Percentiles rank a stretch among this genome's conserved stretches.
These are phyloP conservation scores for Bipolaris bicolor DNA, from an alignment of 2,329 filamentous ascomycete genomes.

Conservation along the genomic window DNA sequence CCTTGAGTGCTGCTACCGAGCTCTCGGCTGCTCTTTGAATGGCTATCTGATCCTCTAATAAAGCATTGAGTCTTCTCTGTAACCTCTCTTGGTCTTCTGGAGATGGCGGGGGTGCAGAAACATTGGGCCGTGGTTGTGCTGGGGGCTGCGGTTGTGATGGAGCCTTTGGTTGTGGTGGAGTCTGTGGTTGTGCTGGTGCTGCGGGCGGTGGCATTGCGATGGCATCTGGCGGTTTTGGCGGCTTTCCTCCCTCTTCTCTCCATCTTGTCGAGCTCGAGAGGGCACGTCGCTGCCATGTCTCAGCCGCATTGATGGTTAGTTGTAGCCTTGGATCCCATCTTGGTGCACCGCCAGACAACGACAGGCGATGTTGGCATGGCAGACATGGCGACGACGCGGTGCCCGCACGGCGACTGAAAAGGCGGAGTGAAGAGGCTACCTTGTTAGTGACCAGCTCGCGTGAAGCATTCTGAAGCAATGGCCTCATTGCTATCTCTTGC, in stretches of 20 bases:
- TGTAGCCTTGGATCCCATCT: constrained; percentile 12
- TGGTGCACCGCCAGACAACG: constrained; percentile 22
- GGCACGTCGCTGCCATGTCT: constrained; percentile 16
- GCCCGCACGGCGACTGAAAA: constrained; percentile 17
- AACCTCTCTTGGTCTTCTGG: constrained; percentile 25
- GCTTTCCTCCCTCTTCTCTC: constrained; percentile 30
- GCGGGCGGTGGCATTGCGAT: constrained; percentile 33
- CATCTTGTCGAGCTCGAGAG: constrained; percentile 31
- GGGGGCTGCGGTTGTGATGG: constrained; percentile 14
- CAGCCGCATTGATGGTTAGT: constrained; percentile 4
- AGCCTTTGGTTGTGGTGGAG: constrained; percentile 14
- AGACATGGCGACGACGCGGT: constrained; percentile 33
- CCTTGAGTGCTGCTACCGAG: constrained; percentile 10
- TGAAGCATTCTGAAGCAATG: constrained; percentile 51
- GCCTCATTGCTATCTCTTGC: constrained; percentile 44
- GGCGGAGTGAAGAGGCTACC: constrained; percentile 19
- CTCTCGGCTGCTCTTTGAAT: constrained; percentile 12
- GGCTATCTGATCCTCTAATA: constrained; percentile 18
- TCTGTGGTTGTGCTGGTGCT: constrained; percentile 14
- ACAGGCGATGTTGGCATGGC: constrained; percentile 39
- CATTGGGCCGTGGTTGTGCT: constrained; percentile 10
- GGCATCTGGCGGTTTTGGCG: constrained; percentile 18
- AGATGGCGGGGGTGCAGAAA: constrained; percentile 18
- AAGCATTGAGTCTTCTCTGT: constrained; percentile 21
- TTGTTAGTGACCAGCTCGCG: constrained; percentile 36